phyloP scores from a whole-genome alignment of 1,284 basidiomycete genomes.

The Vanrija pseudolonga region DNA sequence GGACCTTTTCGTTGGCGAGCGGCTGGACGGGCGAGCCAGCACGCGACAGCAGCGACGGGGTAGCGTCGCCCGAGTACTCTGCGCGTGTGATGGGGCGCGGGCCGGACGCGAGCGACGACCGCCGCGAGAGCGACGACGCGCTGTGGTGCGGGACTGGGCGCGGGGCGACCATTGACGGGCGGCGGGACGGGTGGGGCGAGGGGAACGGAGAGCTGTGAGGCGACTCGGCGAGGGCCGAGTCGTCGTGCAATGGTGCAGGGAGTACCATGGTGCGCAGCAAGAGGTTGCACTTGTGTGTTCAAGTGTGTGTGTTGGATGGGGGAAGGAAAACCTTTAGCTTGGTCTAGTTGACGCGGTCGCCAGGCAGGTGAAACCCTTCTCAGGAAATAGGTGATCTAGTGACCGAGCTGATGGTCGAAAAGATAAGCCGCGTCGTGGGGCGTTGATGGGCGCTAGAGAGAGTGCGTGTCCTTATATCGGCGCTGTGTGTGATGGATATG shows the following conservation, averaged over 20 bases:
- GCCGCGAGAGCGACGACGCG: conserved; percentile 23
- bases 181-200: conserved; percentile 22
- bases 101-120: conserved; percentile 33
- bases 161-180: conserved; percentile 21
- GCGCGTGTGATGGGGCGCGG: conserved; percentile 36
- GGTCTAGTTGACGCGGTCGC: no score
- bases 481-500: no score
- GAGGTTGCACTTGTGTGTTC: no score
- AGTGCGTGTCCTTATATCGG: no score
- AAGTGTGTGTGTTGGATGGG: background rate
- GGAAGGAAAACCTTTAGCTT: background rate
- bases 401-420: no score
- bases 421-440: no score
- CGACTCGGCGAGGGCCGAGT: conserved; percentile 16
- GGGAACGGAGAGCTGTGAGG: conserved; percentile 13
- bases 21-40: conserved; percentile 48
- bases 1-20: conserved; percentile 35
- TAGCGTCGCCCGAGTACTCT: conserved; percentile 38
- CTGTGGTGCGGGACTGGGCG: conserved; percentile 3
- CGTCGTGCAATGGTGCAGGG: background rate
- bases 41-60: conserved; percentile 45
- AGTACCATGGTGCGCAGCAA: conserved; percentile 4
- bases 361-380: no score
- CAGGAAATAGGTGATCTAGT: no score
- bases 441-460: no score